Percentiles rank a stretch among this genome's conserved stretches.
phyloP scores from a whole-genome alignment of 2,329 filamentous ascomycete genomes.

The Fusarium illudens region DNA sequence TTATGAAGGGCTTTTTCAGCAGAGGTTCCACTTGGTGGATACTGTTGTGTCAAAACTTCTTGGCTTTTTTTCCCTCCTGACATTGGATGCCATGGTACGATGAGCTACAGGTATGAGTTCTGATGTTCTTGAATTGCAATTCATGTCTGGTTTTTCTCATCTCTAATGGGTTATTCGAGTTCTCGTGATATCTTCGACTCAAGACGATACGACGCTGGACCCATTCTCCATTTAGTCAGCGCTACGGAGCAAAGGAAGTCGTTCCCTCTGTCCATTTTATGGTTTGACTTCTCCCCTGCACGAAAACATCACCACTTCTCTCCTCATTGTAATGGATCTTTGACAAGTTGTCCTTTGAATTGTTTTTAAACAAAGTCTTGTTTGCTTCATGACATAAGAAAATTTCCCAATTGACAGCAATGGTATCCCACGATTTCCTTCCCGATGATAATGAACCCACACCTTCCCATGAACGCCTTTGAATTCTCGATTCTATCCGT shows the following conservation, averaged over 20 bases:
- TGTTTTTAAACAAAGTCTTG: slow-evolving; percentile 1
- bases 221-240: slow-evolving; percentile 22
- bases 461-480: slow-evolving; percentile 37
- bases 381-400: slow-evolving; percentile 22
- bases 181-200: not conserved
- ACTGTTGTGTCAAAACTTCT: not conserved
- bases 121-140: not conserved
- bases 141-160: not conserved
- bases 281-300: slow-evolving; percentile 4
- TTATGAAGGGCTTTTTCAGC: not conserved
- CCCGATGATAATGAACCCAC: slow-evolving; percentile 22
- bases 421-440: slow-evolving; percentile 37
- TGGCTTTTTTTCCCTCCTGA: not conserved
- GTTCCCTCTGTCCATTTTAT: slow-evolving; percentile 21
- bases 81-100: not conserved
- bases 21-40: not conserved
- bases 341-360: slow-evolving; percentile 15
- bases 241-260: slow-evolving; percentile 30
- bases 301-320: not conserved
- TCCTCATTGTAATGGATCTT: not conserved
- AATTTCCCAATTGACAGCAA: slow-evolving; percentile 24
- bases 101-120: not conserved
- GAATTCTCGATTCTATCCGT: slow-evolving; percentile 32
- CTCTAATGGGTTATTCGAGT: not conserved
- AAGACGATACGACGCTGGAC: not conserved